A percentile compares a stretch with the other conserved stretches of the same genome.
phyloP scores from a whole-genome alignment of 768 basidiomycete species.

The Termitomyces sp. region DNA sequence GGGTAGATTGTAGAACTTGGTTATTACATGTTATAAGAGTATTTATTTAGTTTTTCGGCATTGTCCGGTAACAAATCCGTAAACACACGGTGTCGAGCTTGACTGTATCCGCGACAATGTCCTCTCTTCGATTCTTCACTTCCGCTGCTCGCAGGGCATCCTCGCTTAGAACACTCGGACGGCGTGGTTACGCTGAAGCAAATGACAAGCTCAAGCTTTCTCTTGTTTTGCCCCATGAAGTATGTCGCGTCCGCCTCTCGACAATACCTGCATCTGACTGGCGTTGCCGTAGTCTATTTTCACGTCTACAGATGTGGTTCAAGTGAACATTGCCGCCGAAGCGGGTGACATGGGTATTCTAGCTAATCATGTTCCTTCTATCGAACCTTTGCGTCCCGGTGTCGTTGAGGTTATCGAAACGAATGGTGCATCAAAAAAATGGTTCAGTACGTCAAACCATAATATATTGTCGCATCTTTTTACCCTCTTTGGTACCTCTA shows the following conservation, averaged over 20 bases:
- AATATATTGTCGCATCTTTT: not conserved
- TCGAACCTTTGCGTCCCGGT: slow-evolving; percentile 92
- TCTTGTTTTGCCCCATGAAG: slow-evolving; percentile 93
- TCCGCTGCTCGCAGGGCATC: slow-evolving; percentile 58
- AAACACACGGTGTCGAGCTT: slow-evolving; percentile 33
- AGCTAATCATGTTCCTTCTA: slow-evolving; percentile 97
- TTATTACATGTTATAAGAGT: not conserved
- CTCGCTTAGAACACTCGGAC: slow-evolving; percentile 41
- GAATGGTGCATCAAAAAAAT: slow-evolving; percentile 78
- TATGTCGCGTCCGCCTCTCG: slow-evolving; percentile 26
- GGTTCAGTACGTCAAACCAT: slow-evolving; percentile 72
- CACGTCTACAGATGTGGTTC: slow-evolving; percentile 86
- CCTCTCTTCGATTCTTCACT: slow-evolving; percentile 67
- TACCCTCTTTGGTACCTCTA: slow-evolving; percentile 24
- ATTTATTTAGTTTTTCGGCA: slow-evolving; percentile 12
- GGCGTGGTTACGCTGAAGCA: slow-evolving; percentile 90
- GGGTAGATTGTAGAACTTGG: slow-evolving; percentile 30
- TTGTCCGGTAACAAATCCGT: slow-evolving; percentile 28
- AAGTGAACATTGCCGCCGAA: slow-evolving; percentile 87
- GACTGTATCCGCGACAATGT: slow-evolving; percentile 45
- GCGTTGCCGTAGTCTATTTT: slow-evolving; percentile 67
- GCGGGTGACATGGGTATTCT: slow-evolving; percentile 99
- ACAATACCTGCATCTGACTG: not conserved
- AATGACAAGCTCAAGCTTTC: slow-evolving; percentile 90
- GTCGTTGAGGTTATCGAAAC: slow-evolving; percentile 92